Conservation (phyloP, 1,284 basidiomycete species). For the Cryptococcus sp. region DNA sequence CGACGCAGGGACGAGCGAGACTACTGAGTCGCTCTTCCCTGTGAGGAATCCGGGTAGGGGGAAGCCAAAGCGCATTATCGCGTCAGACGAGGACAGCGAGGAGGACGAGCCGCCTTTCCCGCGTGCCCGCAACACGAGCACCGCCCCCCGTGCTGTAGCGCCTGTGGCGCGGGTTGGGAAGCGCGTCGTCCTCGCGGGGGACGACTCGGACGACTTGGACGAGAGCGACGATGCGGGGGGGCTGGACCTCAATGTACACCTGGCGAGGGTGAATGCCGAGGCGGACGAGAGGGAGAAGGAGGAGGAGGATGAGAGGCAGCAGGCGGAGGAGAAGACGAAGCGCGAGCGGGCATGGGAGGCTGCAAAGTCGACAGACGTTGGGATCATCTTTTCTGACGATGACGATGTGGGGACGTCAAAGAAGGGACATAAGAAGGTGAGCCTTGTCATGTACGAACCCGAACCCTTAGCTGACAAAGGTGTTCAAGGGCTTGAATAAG, state of each 20-base stretch:
- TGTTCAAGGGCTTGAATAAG: conserved; percentile 30
- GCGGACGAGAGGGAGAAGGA: conserved; percentile 2
- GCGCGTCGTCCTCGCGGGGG: background rate
- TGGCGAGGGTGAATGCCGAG: background rate
- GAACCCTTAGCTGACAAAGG: background rate
- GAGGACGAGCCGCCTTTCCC: conserved; percentile 4
- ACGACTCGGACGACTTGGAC: conserved; percentile 1
- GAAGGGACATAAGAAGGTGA: conserved; percentile 4
- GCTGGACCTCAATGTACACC: background rate
- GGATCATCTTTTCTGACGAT: conserved; percentile 13
- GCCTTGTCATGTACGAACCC: background rate
- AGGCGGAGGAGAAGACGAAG: background rate
- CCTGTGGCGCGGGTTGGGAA: conserved; percentile 5
- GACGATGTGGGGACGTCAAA: conserved; percentile 10
- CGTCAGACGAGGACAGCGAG: conserved; percentile 20
- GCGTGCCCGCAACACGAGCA: conserved; percentile 9
- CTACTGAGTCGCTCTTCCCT: conserved; percentile 17
- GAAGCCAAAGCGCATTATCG: conserved; percentile 5
- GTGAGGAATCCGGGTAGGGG: conserved; percentile 18
- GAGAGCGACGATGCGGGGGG: conserved; percentile 4
- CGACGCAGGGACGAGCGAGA: conserved; percentile 1
- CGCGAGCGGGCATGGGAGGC: background rate
- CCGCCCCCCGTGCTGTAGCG: background rate
- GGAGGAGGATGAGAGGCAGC: conserved; percentile 1
- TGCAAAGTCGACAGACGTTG: background rate